Percentiles rank a stretch among this genome's conserved stretches.
Conservation (phyloP, 1,284 basidiomycete genomes). For the Ceratobasidium sp. region DNA sequence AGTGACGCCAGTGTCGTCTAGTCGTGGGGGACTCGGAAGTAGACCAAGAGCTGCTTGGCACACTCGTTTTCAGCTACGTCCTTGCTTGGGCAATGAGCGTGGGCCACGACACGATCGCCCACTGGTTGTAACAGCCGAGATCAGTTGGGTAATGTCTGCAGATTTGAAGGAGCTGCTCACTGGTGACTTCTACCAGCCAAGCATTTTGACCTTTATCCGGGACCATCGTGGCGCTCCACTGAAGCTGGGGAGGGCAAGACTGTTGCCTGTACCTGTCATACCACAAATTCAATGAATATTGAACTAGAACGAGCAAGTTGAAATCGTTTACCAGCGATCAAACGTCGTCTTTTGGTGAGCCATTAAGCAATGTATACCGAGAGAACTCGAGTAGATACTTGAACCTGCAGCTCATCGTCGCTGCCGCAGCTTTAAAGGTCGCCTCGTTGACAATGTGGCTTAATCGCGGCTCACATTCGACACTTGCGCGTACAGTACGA, state of each 20-base stretch:
- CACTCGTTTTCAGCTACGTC: constrained; percentile 43
- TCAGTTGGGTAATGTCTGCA: neutral
- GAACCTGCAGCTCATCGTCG: neutral
- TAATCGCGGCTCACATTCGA: too few species aligned
- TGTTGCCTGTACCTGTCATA: constrained; percentile 30
- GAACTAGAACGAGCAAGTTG: neutral
- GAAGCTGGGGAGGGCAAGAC: constrained; percentile 18
- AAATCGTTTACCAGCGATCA: constrained; percentile 24
- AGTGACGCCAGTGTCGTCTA: neutral
- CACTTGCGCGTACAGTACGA: too few species aligned
- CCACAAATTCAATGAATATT: neutral
- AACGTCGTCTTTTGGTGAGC: constrained; percentile 22
- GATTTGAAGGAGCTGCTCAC: neutral
- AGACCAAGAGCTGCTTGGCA: constrained; percentile 37
- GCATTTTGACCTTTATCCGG: constrained; percentile 23
- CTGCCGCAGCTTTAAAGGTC: neutral
- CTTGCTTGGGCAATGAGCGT: constrained; percentile 26
- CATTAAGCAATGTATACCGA: neutral
- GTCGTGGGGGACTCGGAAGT: constrained; percentile 38
- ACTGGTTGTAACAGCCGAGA: neutral
- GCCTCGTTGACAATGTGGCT: neutral
- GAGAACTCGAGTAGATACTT: neutral
- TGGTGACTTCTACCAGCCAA: constrained; percentile 34
- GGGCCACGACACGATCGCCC: constrained; percentile 25
- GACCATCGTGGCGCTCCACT: constrained; percentile 15